Conservation (phyloP, 2,329 filamentous ascomycete species). For the Phaeophleospora eucalypticola region DNA sequence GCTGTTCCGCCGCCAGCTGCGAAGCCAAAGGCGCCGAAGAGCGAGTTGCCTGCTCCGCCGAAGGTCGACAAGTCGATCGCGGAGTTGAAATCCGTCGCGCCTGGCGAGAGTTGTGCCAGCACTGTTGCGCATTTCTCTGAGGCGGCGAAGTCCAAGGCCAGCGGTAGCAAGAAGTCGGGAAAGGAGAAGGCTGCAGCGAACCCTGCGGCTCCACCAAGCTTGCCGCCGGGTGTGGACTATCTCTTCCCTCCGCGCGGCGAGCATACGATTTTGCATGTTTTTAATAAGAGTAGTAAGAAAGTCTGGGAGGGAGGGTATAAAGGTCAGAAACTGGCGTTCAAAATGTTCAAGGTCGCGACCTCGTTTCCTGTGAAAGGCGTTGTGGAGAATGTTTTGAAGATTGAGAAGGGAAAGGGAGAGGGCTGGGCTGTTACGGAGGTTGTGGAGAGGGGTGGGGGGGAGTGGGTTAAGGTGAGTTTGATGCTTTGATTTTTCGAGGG, state of each 20-base stretch:
- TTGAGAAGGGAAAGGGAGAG: conserved; percentile 17
- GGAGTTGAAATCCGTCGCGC: background rate
- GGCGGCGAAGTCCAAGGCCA: too few species aligned
- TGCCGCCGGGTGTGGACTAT: conserved; percentile 26
- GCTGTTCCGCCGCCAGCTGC: background rate
- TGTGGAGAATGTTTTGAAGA: conserved; percentile 29
- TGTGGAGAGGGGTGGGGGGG: conserved; percentile 29
- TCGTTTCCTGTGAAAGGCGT: conserved; percentile 25
- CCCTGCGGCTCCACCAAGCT: conserved; percentile 10
- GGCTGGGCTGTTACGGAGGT: conserved; percentile 33
- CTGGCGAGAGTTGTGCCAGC: conserved; percentile 1
- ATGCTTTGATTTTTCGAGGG: background rate
- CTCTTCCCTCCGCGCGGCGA: conserved; percentile 24
- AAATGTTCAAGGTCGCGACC: conserved; percentile 32
- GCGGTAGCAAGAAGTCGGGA: too few species aligned
- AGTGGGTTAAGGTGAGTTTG: conserved; percentile 29
- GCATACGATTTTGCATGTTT: conserved; percentile 31
- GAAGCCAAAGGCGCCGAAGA: background rate
- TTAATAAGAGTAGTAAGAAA: conserved; percentile 21
- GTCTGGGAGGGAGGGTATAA: conserved; percentile 27
- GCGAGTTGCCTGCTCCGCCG: conserved; percentile 1
- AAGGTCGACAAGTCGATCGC: background rate
- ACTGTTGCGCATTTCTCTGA: background rate
- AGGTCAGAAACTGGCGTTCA: conserved; percentile 19
- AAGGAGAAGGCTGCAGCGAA: too few species aligned